Evolutionary conservation across 768 basidiomycete species (phyloP).

Genomic region (Lactarius pseudohatsudake): DNA sequence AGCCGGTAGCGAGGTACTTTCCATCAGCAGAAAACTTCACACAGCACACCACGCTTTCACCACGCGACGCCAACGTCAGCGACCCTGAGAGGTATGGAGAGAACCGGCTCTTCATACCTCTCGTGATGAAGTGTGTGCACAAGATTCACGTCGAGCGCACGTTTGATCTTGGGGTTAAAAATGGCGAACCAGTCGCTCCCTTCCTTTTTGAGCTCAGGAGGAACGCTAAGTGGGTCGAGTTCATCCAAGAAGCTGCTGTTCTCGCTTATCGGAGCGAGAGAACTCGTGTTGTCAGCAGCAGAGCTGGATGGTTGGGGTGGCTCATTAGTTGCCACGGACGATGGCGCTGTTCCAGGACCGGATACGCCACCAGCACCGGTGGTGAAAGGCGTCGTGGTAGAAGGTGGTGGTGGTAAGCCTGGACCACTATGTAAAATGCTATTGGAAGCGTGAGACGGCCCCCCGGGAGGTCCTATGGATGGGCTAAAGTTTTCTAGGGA

Average conservation of each 20-base stretch:
- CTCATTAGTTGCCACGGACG: conserved; percentile 16
- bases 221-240: conserved; percentile 45
- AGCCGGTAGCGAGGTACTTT: conserved; percentile 90
- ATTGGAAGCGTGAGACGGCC: conserved; percentile 20
- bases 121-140: conserved; percentile 90
- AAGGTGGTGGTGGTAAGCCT: conserved; percentile 29
- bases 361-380: conserved; percentile 21
- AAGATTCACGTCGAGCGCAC: conserved; percentile 73
- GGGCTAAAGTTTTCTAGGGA: conserved; percentile 28
- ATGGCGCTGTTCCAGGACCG: conserved; percentile 25
- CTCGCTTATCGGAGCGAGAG: conserved; percentile 29
- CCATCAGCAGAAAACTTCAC: conserved; percentile 95
- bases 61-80: conserved; percentile 10
- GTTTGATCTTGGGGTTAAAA: conserved; percentile 80
- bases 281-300: conserved; percentile 10
- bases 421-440: conserved; percentile 28
- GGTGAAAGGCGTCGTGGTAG: conserved; percentile 28
- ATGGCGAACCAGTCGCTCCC: conserved; percentile 88
- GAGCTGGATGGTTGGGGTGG: conserved; percentile 2
- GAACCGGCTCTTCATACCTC: conserved; percentile 50
- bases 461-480: conserved; percentile 26
- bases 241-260: conserved; percentile 47
- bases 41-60: conserved; percentile 74
- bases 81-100: conserved; percentile 3
- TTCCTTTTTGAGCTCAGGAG: conserved; percentile 64